These are phyloP conservation scores for Leishmania guyanensis DNA, from an alignment of 208 protist species.

Conservation along the genomic window DNA sequence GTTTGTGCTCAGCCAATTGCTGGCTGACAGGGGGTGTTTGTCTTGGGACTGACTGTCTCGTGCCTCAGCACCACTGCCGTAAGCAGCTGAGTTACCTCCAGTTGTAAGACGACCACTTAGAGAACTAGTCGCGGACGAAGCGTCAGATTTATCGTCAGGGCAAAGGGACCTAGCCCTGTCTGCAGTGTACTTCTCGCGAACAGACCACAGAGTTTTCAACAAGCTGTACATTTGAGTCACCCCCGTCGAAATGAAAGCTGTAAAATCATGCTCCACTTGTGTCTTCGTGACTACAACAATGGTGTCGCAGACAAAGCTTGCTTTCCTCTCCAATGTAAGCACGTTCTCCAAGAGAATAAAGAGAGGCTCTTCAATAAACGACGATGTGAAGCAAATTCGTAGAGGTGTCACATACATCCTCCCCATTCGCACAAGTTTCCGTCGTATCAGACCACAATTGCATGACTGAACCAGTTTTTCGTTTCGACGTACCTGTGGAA, in stretches of 20 bases:
- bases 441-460: slow-evolving; percentile 42
- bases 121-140: not conserved
- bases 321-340: slow-evolving; percentile 32
- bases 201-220: slow-evolving; percentile 54
- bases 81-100: slow-evolving; percentile 1
- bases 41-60: slow-evolving; percentile 14
- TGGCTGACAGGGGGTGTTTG: not conserved
- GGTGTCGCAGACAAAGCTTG: slow-evolving; percentile 46
- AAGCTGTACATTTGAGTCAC: slow-evolving; percentile 49
- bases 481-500: slow-evolving; percentile 43
- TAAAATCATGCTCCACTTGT: slow-evolving; percentile 41
- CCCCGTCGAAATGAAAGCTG: slow-evolving; percentile 47
- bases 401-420: slow-evolving; percentile 57
- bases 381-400: slow-evolving; percentile 57
- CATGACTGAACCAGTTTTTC: slow-evolving; percentile 56
- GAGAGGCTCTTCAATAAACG: slow-evolving; percentile 47
- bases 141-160: not conserved
- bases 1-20: not conserved
- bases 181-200: slow-evolving; percentile 45
- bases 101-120: not conserved
- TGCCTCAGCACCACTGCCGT: not conserved
- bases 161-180: slow-evolving; percentile 14
- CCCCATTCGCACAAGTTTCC: slow-evolving; percentile 56
- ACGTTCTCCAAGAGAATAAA: slow-evolving; percentile 54
- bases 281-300: slow-evolving; percentile 38